phyloP scores from a whole-genome alignment of 129 eudicot genomes.

The Scalesia atractyloides region DNA sequence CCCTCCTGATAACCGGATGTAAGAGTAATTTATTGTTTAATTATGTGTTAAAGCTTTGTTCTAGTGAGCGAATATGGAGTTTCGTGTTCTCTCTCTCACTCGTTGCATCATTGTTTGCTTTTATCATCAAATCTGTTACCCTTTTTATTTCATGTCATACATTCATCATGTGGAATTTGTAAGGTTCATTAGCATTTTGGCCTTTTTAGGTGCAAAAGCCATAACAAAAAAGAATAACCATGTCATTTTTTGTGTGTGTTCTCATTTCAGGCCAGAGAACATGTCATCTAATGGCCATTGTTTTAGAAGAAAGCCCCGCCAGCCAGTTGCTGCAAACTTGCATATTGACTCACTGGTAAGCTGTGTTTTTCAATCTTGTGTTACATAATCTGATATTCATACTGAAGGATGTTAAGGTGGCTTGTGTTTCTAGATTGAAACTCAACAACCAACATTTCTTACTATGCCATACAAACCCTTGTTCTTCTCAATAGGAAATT shows the following conservation, averaged over 20 bases:
- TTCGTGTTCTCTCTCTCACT: neutral
- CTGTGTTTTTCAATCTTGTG: constrained; percentile 6
- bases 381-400: neutral
- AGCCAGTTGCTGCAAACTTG: constrained; percentile 60
- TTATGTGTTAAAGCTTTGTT: neutral
- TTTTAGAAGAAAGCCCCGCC: constrained; percentile 75
- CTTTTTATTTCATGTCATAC: constrained; percentile 4
- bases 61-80: neutral
- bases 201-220: neutral
- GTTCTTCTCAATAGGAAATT: constrained; percentile 14
- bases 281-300: constrained; percentile 64
- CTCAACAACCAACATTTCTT: constrained; percentile 10
- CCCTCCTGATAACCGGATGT: neutral
- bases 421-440: constrained; percentile 25
- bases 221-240: neutral
- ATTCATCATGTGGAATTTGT: neutral
- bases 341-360: constrained; percentile 78
- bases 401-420: constrained; percentile 17
- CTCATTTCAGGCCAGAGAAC: constrained; percentile 53
- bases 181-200: neutral
- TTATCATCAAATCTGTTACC: constrained; percentile 2
- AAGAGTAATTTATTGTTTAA: neutral
- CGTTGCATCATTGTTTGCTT: constrained; percentile 4
- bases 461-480: constrained; percentile 5
- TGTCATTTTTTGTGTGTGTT: constrained; percentile 11